Evolutionary conservation across 75 land plant genomes (phyloP), one percentile per base, ranked within the genome.

Genomic region (Selaginella moellendorffii): DNA sequence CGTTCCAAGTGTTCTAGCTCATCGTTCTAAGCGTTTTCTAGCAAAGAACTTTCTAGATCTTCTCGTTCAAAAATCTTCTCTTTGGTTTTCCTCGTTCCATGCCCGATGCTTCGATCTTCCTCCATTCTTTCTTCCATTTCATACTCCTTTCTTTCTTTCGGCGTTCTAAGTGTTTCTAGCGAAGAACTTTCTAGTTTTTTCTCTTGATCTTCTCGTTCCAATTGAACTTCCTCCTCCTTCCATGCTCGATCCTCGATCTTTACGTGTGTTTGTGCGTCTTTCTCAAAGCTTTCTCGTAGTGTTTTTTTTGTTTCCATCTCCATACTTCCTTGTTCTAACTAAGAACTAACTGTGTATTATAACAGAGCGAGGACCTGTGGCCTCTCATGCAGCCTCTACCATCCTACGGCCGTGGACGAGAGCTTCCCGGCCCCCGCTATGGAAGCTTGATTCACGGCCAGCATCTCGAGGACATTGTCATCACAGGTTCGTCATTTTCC

Each of bases 391-490:
- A 89, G 29, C 77, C 96, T 30, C 72, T 92, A 75, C 95, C 95
- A 63, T 92, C 97, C 29, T 92, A 92, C 75, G 97, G 97, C 19
- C 76, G 74, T 52, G 97, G 97, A n/a, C 77, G 96, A 54, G 97
- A 92, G 80, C 82, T 79, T 72, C 79, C 69, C 27, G 97, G 97
- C n/a, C 90, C 97, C 28, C 82, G 97, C 26, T 92, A 85, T 68
- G 90, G 97, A 66, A 92, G 97, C 70, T 69, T 92, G 2, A 85
- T 92, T 54, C 96, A 88, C 72, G 97, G 95, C 60, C 97, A 88
- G 71, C 76, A 88, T 73, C 81, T 92, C 18, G 69, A 78, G 54
- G 97, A 92, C 72, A 79, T 92, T 64, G 86, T 85, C 27, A 88
- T 92, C 62, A 92, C 97, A 66, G 97, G 84, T 79, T 24, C 18